Conservation (phyloP, 495 filamentous ascomycete genomes). For the Staphylotrichum tortipilum region DNA sequence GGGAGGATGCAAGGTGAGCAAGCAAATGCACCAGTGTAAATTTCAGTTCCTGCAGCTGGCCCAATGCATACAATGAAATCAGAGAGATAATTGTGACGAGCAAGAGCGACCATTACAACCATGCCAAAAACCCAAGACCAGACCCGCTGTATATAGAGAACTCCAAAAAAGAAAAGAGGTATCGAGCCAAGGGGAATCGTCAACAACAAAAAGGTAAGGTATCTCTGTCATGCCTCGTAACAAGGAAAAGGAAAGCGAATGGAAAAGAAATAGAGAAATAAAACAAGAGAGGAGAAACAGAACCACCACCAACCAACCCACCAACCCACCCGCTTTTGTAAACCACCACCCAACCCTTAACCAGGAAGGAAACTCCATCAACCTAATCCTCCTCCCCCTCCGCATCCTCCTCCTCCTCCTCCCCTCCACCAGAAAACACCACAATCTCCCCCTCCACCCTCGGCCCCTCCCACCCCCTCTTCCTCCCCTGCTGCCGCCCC, state of each 20-base stretch:
- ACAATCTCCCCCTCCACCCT: constrained; percentile 4
- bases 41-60: too few species aligned
- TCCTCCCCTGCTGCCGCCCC: not conserved
- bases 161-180: not conserved
- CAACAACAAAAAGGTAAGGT: not conserved
- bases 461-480: not conserved
- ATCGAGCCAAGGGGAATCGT: not conserved
- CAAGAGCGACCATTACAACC: constrained; percentile 2
- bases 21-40: too few species aligned
- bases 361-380: too few species aligned
- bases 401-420: constrained; percentile 5
- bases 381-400: not conserved
- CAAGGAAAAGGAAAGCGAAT: too few species aligned
- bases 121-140: not conserved
- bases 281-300: not conserved
- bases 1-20: too few species aligned
- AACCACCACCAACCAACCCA: not conserved
- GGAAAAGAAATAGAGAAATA: not conserved
- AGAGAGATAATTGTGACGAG: too few species aligned
- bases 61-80: too few species aligned
- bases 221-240: constrained; percentile 1
- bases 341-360: too few species aligned
- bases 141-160: not conserved
- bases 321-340: too few species aligned
- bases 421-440: not conserved